phyloP scores from a whole-genome alignment of 176 grass and related monocot genomes.

The Bromus sterilis region DNA sequence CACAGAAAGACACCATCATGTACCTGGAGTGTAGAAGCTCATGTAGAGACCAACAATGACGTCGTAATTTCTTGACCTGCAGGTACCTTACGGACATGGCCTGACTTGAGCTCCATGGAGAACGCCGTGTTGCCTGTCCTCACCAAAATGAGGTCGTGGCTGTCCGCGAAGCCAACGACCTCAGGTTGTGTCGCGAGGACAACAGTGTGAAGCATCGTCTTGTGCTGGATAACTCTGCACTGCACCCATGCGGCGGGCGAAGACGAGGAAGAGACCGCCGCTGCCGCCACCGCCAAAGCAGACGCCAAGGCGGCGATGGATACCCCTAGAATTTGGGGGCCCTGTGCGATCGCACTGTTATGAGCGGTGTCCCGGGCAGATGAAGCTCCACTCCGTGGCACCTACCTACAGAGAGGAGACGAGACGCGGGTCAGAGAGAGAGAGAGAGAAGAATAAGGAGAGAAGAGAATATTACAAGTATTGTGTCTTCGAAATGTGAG shows the following conservation, averaged over 20 bases:
- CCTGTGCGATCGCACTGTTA: no score
- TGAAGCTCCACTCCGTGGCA: no score
- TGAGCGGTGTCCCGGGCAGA: no score
- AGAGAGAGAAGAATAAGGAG: no score
- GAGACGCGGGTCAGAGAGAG: no score
- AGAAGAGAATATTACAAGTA: conserved; percentile 18
- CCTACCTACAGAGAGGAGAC: no score
- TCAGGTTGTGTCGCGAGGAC: not conserved
- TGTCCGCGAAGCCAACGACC: conserved; percentile 1
- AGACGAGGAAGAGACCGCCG: no score
- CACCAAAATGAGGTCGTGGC: not conserved
- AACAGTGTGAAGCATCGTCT: not conserved
- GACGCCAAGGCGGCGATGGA: no score
- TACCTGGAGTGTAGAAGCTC: conserved; percentile 30
- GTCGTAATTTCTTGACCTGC: conserved; percentile 3
- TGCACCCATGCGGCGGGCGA: no score
- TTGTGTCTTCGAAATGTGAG: conserved; percentile 30
- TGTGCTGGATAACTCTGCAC: conserved; percentile 15
- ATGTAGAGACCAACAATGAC: not conserved
- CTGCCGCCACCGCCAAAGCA: no score
- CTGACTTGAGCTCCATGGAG: not conserved
- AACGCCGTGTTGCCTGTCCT: not conserved
- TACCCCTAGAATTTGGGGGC: no score
- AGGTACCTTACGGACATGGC: not conserved
- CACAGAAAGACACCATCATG: not conserved